Base-by-base conservation (phyloP, 2,329 filamentous ascomycete genomes). In the Paracamarosporium sp. region DNA sequence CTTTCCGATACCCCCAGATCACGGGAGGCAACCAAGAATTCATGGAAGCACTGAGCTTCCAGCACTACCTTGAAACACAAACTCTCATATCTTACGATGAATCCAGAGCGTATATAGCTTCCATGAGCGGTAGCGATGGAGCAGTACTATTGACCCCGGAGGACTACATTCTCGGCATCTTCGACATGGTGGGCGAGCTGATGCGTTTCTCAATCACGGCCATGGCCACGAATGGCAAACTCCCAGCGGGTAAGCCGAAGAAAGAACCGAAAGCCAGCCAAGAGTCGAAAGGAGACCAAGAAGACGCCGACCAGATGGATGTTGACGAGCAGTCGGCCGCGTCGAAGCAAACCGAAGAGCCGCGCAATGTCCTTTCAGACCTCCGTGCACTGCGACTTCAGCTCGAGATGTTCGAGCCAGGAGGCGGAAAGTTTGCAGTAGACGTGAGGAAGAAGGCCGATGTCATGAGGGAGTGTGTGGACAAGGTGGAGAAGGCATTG, bases 161-260 rank as follows among this genome's bases (percentile, higher is more conserved):
- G 54, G 95, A 99, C 76, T 98, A 97, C 73, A 79, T 97, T 56
- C 89, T 95, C 61, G 95, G 94, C 8, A 79, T 99, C 2, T 97
- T 97, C 71, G 95, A 99, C 76, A 85, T 98, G 66, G 93, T 93
- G 1, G 95, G 95, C 36, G 95, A 99, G 80, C 83, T 98, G 81
- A 99, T 99, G 95, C 86, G 93, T 28, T 98, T 97, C 77, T 93
- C 92, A 0, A 95, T 97, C 50, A 93, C 93, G 5, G 88, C 88
- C 25, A 90, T 96, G 74, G 93, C 93, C 1, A 90, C 93, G 5
- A 88, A 82, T 7, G 90, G 90, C 13, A 79, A 79, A 40, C 74
- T 85, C 22, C 80, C 81, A n/a, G 68, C 67, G 1, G 70, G 72
- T 38, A 59, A 65, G 25, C 40, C 61, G 3, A 71, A 66, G 35